Percentiles rank a stretch among this genome's conserved stretches.
Conservation (phyloP, 768 basidiomycete genomes). For the Russula foetens region DNA sequence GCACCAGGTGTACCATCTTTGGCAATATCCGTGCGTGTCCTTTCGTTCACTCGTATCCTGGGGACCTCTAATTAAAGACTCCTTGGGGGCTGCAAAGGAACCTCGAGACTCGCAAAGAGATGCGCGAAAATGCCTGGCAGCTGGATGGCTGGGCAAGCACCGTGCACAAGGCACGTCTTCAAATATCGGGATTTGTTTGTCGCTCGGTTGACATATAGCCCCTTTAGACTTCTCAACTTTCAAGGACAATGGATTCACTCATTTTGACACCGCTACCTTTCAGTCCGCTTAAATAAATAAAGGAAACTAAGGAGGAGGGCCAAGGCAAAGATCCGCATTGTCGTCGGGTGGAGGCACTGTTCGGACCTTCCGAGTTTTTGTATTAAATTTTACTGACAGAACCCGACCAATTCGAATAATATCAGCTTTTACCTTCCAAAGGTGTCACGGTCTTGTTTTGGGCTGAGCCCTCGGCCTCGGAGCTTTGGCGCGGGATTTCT, state of each 20-base stretch:
- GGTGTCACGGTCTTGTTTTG: too few species aligned
- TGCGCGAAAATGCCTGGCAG: constrained; percentile 86
- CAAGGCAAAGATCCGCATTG: constrained; percentile 82
- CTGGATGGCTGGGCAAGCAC: constrained; percentile 95
- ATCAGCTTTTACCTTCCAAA: too few species aligned
- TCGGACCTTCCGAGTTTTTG: constrained; percentile 3
- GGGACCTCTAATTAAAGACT: not conserved
- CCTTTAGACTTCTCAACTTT: constrained; percentile 79
- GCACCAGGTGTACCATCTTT: constrained; percentile 91
- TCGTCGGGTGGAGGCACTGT: constrained; percentile 67
- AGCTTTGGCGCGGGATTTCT: not conserved
- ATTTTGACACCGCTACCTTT: constrained; percentile 74
- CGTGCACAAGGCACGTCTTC: constrained; percentile 65
- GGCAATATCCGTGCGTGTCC: constrained; percentile 81
- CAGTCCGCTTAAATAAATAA: constrained; percentile 83
- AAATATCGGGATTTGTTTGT: not conserved
- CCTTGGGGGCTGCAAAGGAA: constrained; percentile 37
- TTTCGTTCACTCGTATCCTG: not conserved
- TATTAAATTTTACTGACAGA: not conserved
- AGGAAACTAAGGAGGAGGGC: constrained; percentile 81
- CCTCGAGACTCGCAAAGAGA: constrained; percentile 74
- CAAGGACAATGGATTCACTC: constrained; percentile 79
- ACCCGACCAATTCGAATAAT: not conserved
- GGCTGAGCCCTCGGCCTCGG: too few species aligned
- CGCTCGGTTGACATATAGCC: not conserved